phyloP scores from a whole-genome alignment of 768 basidiomycete species.

The Arthromyces matolae region DNA sequence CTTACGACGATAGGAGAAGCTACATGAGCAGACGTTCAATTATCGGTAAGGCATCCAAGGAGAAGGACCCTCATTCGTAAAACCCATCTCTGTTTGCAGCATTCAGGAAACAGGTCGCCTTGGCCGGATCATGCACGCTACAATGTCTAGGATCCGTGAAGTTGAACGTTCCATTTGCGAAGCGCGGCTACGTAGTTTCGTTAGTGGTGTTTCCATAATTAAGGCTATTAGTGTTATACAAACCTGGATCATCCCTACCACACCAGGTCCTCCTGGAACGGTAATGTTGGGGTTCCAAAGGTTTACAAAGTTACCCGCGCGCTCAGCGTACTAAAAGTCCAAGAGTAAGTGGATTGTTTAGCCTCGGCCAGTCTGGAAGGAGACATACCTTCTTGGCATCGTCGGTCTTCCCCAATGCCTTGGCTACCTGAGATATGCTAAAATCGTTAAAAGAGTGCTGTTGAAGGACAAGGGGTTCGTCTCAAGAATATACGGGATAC shows the following conservation, averaged over 20 bases:
- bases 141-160: constrained; percentile 67
- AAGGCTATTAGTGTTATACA: not conserved
- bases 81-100: constrained; percentile 56
- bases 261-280: constrained; percentile 43
- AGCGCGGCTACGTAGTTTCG: constrained; percentile 41
- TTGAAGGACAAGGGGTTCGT: not conserved
- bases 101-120: constrained; percentile 58
- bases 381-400: constrained; percentile 48
- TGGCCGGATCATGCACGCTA: constrained; percentile 55
- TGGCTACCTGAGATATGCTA: constrained; percentile 60
- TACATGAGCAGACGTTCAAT: constrained; percentile 8
- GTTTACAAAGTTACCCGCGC: constrained; percentile 55
- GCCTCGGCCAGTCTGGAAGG: not conserved
- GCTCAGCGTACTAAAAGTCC: constrained; percentile 43
- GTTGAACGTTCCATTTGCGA: constrained; percentile 54
- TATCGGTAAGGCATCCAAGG: not conserved
- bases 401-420: constrained; percentile 42
- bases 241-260: constrained; percentile 63
- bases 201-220: not conserved
- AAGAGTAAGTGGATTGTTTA: not conserved
- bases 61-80: constrained; percentile 42
- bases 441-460: constrained; percentile 67
- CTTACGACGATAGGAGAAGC: constrained; percentile 56
- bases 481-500: not conserved
- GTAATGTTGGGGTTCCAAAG: constrained; percentile 57